Base-by-base conservation (phyloP, 202 grass and related monocot genomes). In the Schoenoplectus triqueter region DNA sequence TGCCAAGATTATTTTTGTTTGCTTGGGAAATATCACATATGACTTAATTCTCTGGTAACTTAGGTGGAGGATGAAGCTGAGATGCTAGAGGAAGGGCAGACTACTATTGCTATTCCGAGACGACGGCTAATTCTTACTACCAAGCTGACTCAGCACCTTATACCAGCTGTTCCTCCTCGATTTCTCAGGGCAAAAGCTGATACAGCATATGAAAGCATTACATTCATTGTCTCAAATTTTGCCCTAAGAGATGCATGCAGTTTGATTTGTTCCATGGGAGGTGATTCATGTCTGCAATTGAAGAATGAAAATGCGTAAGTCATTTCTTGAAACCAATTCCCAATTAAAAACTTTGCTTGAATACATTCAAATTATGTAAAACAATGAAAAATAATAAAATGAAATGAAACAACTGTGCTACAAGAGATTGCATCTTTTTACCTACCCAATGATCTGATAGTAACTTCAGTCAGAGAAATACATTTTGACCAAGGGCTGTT, bases 131-230 rank as follows among this genome's bases (percentile, higher is more conserved):
- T 92, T 65, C 47, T 94, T 82, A 97, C 90, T 69, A 91, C 92
- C 88, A 88, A 88, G 85, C 90, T 99, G 87, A 89, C 91, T 60
- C 97, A 97, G 85, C 92, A 97, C 82, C 86, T 99, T 87, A 82
- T 99, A 76, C 92, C 97, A 78, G 85, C 90, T 86, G 87, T 94
- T 89, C 93, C 97, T 85, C 85, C 92, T 86, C 40, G 80, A 50
- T 70, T 99, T 89, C 87, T 99, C 69, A 90, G 89, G 89, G 93
- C 76, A 84, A 85, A 97, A 87, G 92, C 97, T 85, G 85, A 82
- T 81, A 85, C 90, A 78, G 54, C 89, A 86, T 99, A 92, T 84
- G 97, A 92, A 89, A 92, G 93, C 59, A 79, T 88, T n/a, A 86
- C 90, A 74, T 94, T 89, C 66, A 89, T 64, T 83, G 78, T 96